These are phyloP conservation scores for Talaromyces albobiverticillius DNA, from an alignment of 2,329 filamentous ascomycete species.

Conservation along the genomic window DNA sequence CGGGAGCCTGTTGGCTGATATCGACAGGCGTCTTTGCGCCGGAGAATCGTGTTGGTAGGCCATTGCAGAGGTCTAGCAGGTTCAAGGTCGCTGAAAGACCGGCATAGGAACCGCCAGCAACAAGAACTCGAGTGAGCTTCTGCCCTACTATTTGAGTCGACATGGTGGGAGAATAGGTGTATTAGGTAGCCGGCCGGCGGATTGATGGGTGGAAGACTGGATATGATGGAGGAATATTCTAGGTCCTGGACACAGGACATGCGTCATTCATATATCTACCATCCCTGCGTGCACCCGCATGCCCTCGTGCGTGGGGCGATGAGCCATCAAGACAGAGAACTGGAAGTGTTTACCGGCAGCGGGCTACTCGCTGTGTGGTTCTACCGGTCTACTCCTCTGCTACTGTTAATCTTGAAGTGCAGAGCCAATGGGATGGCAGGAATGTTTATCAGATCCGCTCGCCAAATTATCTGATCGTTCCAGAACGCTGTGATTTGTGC, in stretches of 20 bases:
- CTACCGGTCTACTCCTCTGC: too few species aligned
- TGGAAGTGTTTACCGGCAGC: too few species aligned
- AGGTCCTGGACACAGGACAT: too few species aligned
- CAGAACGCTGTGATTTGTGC: background rate
- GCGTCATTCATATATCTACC: too few species aligned
- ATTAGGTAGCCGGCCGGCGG: background rate
- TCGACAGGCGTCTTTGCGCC: background rate
- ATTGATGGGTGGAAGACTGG: background rate
- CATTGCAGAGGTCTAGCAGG: constrained; percentile 63
- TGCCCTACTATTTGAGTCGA: background rate
- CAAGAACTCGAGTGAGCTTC: constrained; percentile 50
- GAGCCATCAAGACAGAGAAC: background rate
- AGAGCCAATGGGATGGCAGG: background rate
- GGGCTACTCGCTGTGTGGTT: too few species aligned
- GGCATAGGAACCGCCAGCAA: constrained; percentile 71
- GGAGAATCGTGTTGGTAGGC: constrained; percentile 33
- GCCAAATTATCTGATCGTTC: background rate
- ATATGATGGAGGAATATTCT: too few species aligned
- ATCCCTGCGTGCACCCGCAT: background rate
- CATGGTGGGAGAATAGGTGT: constrained; percentile 3
- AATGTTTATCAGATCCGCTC: constrained; percentile 7
- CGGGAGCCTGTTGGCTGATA: constrained; percentile 46
- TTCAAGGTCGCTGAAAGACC: constrained; percentile 66
- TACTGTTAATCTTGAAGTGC: too few species aligned
- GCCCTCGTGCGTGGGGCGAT: background rate